A percentile compares a stretch with the other conserved stretches of the same genome.
phyloP scores from a whole-genome alignment of 73 alveolate genomes.

The Halteria grandinella region DNA sequence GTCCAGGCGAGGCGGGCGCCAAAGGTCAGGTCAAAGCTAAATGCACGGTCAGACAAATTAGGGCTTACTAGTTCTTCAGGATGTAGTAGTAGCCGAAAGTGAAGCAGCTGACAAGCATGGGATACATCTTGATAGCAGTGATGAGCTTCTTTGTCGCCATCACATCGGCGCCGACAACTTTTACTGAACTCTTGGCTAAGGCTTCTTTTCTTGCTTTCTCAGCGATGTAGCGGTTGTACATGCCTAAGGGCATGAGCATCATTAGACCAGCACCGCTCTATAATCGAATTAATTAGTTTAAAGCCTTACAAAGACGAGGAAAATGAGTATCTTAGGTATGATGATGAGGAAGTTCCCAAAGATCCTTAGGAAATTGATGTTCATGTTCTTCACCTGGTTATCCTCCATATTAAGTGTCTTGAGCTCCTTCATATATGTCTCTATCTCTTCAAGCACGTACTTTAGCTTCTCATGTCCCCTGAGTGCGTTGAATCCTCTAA shows the following conservation, averaged over 20 bases:
- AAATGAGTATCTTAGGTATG: constrained; percentile 11
- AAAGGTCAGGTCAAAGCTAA: background rate
- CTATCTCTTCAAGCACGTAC: constrained; percentile 58
- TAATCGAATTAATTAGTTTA: background rate
- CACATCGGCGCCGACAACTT: constrained; percentile 84
- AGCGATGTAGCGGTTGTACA: constrained; percentile 63
- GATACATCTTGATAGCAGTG: constrained; percentile 68
- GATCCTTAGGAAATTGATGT: constrained; percentile 13
- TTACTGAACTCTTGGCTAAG: constrained; percentile 76
- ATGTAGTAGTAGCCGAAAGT: constrained; percentile 46
- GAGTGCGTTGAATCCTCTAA: constrained; percentile 72
- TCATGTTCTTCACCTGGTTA: constrained; percentile 70
- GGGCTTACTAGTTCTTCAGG: constrained; percentile 17
- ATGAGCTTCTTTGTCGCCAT: constrained; percentile 80
- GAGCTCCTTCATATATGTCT: constrained; percentile 75
- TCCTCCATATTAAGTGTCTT: constrained; percentile 85
- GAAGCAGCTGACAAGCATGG: constrained; percentile 52
- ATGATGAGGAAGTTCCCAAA: constrained; percentile 9
- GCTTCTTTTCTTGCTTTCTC: constrained; percentile 84
- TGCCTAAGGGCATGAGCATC: constrained; percentile 71
- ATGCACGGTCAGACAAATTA: background rate
- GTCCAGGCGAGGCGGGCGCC: background rate
- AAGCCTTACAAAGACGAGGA: constrained; percentile 27
- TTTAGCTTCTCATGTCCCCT: constrained; percentile 77
- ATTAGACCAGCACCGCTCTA: constrained; percentile 81